Evolutionary conservation across 1,284 basidiomycete species (phyloP).

Genomic region (Meira nashicola): DNA sequence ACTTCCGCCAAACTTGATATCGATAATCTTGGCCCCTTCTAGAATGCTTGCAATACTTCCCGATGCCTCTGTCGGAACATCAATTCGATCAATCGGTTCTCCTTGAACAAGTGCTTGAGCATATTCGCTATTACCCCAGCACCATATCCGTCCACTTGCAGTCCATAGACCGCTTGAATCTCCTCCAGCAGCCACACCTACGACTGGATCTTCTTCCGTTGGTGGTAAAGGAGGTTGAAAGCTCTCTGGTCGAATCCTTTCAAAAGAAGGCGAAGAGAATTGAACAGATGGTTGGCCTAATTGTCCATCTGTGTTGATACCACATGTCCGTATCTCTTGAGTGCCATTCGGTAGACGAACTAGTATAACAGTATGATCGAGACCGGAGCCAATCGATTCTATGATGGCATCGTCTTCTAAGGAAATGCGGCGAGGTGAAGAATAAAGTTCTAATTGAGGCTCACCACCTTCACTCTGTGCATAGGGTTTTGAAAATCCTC

Average conservation of each 20-base stretch:
- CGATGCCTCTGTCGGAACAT: slow-evolving; percentile 8
- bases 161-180: slow-evolving; percentile 15
- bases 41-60: neutral
- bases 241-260: neutral
- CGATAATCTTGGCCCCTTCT: slow-evolving; percentile 4
- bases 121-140: slow-evolving; percentile 20
- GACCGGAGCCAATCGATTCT: slow-evolving; percentile 5
- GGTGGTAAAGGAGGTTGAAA: slow-evolving; percentile 6
- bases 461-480: slow-evolving; percentile 9
- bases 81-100: slow-evolving; percentile 9
- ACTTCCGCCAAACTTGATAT: slow-evolving; percentile 12
- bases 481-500: slow-evolving; percentile 4
- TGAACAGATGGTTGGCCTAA: neutral
- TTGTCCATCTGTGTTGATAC: slow-evolving; percentile 19
- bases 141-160: slow-evolving; percentile 8
- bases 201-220: neutral
- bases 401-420: neutral
- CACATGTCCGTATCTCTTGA: slow-evolving; percentile 5
- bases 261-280: slow-evolving; percentile 10
- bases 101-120: slow-evolving; percentile 11
- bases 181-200: slow-evolving; percentile 17
- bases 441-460: slow-evolving; percentile 9
- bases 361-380: slow-evolving; percentile 17
- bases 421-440: slow-evolving; percentile 11
- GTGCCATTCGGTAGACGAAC: neutral